Conservation (phyloP, 768 basidiomycete genomes). For the Pulveroboletus frians region DNA sequence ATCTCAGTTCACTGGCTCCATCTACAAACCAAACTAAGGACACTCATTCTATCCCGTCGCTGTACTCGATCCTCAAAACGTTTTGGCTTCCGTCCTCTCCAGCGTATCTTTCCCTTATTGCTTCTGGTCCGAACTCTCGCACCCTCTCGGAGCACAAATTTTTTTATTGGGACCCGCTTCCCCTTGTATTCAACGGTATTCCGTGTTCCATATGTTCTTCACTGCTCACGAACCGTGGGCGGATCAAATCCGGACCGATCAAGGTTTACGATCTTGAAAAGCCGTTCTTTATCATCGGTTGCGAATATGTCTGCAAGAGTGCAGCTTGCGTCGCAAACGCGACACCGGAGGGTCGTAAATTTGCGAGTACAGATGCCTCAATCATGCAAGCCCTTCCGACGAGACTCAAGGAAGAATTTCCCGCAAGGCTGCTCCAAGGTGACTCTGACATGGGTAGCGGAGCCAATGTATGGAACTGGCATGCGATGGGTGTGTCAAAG, state of each 20-base stretch:
- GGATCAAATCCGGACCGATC: constrained; percentile 68
- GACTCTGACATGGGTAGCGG: constrained; percentile 56
- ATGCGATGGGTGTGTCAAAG: constrained; percentile 64
- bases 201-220: constrained; percentile 61
- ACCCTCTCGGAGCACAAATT: constrained; percentile 72
- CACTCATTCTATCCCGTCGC: constrained; percentile 54
- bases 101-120: constrained; percentile 69
- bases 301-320: constrained; percentile 67
- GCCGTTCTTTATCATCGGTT: constrained; percentile 82
- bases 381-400: constrained; percentile 66
- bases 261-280: constrained; percentile 77
- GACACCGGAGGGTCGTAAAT: constrained; percentile 54
- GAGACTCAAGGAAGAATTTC: constrained; percentile 69
- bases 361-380: constrained; percentile 66
- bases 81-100: constrained; percentile 83
- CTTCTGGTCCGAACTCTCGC: constrained; percentile 60
- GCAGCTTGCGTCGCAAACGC: constrained; percentile 40
- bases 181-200: constrained; percentile 79
- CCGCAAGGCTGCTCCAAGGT: constrained; percentile 54
- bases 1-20: constrained; percentile 60
- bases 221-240: constrained; percentile 60
- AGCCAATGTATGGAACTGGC: constrained; percentile 70
- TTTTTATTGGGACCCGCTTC: constrained; percentile 84
- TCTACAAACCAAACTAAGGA: constrained; percentile 39
- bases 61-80: constrained; percentile 75